These are phyloP conservation scores for Cyberlindnera euphorbiae DNA, from an alignment of 805 yeast genomes.

Conservation along the genomic window DNA sequence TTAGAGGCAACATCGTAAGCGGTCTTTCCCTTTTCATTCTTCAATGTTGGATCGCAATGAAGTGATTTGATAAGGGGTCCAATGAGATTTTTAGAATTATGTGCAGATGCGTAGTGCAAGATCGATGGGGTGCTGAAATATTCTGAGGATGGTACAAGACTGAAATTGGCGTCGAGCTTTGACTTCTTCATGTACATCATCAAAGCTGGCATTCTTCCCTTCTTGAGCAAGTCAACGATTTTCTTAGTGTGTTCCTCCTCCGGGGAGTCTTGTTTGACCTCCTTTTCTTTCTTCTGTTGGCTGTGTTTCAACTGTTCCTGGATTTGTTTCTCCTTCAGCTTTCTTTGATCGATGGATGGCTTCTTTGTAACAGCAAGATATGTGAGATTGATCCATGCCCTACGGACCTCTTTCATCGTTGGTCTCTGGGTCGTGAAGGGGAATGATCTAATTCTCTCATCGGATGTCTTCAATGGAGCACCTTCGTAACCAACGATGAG, in stretches of 20 bases:
- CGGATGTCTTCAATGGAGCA: conserved; percentile 46
- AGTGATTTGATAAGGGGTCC: conserved; percentile 51
- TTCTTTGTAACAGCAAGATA: conserved; percentile 48
- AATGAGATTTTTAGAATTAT: conserved; percentile 65
- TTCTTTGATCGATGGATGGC: conserved; percentile 41
- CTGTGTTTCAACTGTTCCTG: conserved; percentile 29
- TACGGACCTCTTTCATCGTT: conserved; percentile 71
- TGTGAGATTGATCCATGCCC: conserved; percentile 78
- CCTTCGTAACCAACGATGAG: conserved; percentile 65
- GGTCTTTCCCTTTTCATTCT: conserved; percentile 51
- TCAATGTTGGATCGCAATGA: conserved; percentile 64
- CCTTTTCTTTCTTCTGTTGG: conserved; percentile 22
- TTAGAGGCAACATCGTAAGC: conserved; percentile 63
- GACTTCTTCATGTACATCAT: conserved; percentile 57
- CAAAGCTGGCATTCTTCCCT: conserved; percentile 73
- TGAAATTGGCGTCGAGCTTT: conserved; percentile 47
- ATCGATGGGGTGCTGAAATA: conserved; percentile 62
- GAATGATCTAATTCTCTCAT: conserved; percentile 58
- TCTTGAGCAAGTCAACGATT: conserved; percentile 54
- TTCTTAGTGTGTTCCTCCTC: conserved; percentile 54
- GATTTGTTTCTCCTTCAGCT: conserved; percentile 24
- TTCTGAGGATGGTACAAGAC: conserved; percentile 49
- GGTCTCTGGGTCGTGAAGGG: conserved; percentile 93
- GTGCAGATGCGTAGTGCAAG: conserved; percentile 71
- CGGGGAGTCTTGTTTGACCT: conserved; percentile 24